Percentiles rank a stretch among this genome's conserved stretches.
Evolutionary conservation across 2,329 filamentous ascomycete species (phyloP).

Genomic region (Verticillium klebahnii): DNA sequence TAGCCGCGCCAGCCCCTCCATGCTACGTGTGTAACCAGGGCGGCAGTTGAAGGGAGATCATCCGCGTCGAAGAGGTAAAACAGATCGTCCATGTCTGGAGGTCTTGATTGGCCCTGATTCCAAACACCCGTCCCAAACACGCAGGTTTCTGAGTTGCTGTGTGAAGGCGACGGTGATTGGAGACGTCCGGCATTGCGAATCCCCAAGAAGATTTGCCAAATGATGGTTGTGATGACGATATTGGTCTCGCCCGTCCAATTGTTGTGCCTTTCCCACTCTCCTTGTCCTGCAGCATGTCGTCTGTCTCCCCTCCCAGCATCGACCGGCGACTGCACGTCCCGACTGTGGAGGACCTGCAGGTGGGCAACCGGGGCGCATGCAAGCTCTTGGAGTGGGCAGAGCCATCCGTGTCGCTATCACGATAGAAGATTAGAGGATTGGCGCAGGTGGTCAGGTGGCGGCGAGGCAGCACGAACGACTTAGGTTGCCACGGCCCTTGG

Average conservation of each 20-base stretch:
- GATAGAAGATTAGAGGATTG: not conserved
- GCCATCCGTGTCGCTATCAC: not conserved
- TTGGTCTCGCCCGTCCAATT: not conserved
- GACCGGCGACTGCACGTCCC: not conserved
- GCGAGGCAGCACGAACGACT: not conserved
- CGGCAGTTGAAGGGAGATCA: not conserved
- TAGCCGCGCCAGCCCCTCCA: not conserved
- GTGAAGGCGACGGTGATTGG: not conserved
- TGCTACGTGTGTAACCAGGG: not conserved
- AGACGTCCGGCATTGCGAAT: not conserved
- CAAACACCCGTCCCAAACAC: not conserved
- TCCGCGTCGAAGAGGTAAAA: not conserved
- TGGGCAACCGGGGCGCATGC: not conserved
- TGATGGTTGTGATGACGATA: not conserved
- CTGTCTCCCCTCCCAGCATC: not conserved
- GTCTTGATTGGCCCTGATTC: not conserved
- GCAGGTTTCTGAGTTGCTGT: not conserved
- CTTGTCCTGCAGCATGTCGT: not conserved
- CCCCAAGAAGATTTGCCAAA: too few relatives aligned
- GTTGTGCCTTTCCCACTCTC: not conserved
- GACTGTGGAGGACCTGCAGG: not conserved
- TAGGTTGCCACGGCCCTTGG: not conserved
- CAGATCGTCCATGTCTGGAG: not conserved
- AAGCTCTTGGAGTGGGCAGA: not conserved
- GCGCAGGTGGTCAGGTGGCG: not conserved